A percentile compares a stretch with the other conserved stretches of the same genome.
Conservation (phyloP, 768 basidiomycete genomes). For the Xerocomellus amylosporus region DNA sequence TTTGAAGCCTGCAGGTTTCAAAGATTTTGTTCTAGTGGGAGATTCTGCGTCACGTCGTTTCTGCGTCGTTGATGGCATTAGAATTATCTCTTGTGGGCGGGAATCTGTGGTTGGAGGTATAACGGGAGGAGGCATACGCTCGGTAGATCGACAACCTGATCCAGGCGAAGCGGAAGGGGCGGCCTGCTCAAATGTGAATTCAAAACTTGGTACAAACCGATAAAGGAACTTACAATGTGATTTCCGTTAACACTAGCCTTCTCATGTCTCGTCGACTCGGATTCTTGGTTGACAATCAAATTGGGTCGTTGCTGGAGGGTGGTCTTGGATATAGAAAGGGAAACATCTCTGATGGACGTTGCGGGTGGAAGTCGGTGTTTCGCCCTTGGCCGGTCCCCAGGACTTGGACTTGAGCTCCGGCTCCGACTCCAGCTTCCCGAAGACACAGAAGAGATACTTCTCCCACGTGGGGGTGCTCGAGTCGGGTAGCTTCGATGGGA, state of each 20-base stretch:
- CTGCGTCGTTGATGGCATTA: slow-evolving; percentile 8
- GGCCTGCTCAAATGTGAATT: slow-evolving; percentile 19
- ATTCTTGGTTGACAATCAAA: slow-evolving; percentile 19
- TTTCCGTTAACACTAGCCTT: slow-evolving; percentile 38
- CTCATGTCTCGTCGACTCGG: slow-evolving; percentile 35
- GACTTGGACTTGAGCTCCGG: slow-evolving; percentile 50
- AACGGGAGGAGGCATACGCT: slow-evolving; percentile 34
- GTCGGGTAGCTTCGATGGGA: slow-evolving; percentile 41
- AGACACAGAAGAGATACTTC: slow-evolving; percentile 54
- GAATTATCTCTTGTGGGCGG: slow-evolving; percentile 9
- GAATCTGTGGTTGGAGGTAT: slow-evolving; percentile 22
- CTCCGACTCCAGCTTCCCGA: slow-evolving; percentile 58
- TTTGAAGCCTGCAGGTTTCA: slow-evolving; percentile 57
- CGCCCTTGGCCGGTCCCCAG: slow-evolving; percentile 47
- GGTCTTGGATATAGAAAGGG: slow-evolving; percentile 33
- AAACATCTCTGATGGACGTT: slow-evolving; percentile 37
- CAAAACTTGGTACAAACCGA: background rate
- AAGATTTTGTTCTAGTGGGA: slow-evolving; percentile 16
- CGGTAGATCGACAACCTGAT: slow-evolving; percentile 21
- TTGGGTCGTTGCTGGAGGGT: slow-evolving; percentile 22
- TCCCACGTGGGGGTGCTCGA: slow-evolving; percentile 35
- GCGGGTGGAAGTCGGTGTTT: slow-evolving; percentile 63
- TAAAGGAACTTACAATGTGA: slow-evolving; percentile 26
- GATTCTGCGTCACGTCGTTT: slow-evolving; percentile 20
- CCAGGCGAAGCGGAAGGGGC: slow-evolving; percentile 21